Conservation (phyloP, 495 filamentous ascomycete species). For the Talaromyces thailandensis region DNA sequence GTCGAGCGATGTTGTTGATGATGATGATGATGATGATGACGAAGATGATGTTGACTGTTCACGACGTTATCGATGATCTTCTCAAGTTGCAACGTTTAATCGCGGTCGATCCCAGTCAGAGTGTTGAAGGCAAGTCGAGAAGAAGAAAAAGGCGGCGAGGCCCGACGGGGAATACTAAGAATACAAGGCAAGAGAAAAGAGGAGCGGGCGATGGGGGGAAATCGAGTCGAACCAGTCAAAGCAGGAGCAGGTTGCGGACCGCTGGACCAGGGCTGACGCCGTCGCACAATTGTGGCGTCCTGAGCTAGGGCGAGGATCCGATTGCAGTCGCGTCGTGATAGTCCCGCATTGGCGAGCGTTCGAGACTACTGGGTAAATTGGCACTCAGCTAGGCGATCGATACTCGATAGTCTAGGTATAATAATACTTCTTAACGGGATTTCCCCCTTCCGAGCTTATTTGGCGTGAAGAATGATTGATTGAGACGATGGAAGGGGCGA, state of each 20-base stretch:
- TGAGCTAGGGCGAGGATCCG: constrained; percentile 1
- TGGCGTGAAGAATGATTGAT: background rate
- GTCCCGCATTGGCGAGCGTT: background rate
- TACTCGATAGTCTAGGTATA: background rate
- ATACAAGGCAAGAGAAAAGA: constrained; percentile 1
- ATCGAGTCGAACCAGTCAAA: background rate
- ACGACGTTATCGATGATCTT: background rate
- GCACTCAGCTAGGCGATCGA: constrained; percentile 1
- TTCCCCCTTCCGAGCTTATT: background rate
- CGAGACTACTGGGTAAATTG: no score
- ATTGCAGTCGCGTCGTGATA: background rate
- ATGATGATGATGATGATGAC: background rate
- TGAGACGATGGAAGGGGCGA: background rate
- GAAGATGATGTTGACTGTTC: background rate
- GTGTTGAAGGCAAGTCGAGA: background rate
- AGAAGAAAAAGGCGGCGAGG: constrained; percentile 6
- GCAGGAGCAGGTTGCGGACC: background rate
- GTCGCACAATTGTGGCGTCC: constrained; percentile 2
- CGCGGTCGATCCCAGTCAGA: background rate
- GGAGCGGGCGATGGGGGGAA: background rate
- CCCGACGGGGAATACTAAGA: background rate
- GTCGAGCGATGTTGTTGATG: background rate
- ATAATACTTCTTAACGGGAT: background rate
- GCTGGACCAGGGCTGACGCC: constrained; percentile 1
- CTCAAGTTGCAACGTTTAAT: background rate